A percentile compares a stretch with the other conserved stretches of the same genome.
Evolutionary conservation across 129 eudicot species (phyloP).

Genomic region (Heracleum sosnowskyi): DNA sequence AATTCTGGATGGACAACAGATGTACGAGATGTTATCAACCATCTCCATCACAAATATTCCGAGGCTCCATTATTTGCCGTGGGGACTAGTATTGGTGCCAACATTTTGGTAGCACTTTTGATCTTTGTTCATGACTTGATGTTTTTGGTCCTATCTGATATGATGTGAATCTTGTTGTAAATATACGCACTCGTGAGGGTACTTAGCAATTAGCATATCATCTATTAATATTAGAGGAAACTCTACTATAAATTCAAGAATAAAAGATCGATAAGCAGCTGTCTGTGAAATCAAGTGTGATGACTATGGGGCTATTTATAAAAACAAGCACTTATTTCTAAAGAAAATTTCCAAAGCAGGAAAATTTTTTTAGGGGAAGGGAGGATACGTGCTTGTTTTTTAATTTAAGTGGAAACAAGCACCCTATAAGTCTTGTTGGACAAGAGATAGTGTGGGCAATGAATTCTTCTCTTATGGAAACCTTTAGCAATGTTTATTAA

Average conservation of each 20-base stretch:
- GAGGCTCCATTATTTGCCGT: conserved; percentile 61
- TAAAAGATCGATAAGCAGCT: too few relatives aligned
- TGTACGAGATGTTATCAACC: conserved; percentile 42
- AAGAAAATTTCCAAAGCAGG: too few relatives aligned
- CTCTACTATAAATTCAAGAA: background rate
- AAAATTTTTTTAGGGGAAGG: too few relatives aligned
- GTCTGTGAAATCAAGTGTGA: too few relatives aligned
- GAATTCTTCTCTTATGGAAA: too few relatives aligned
- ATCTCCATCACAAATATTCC: conserved; percentile 56
- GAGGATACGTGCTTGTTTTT: too few relatives aligned
- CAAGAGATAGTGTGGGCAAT: too few relatives aligned
- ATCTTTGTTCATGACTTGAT: background rate
- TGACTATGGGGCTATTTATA: too few relatives aligned
- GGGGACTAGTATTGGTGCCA: conserved; percentile 95
- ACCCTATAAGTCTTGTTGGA: background rate
- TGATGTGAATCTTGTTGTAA: background rate
- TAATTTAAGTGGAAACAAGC: background rate
- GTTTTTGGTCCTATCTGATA: background rate
- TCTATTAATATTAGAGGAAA: background rate
- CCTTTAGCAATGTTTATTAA: background rate
- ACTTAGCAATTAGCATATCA: background rate
- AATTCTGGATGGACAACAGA: conserved; percentile 98
- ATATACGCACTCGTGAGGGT: background rate
- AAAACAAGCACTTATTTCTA: too few relatives aligned
- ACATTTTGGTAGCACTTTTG: conserved; percentile 53